These are phyloP conservation scores for Ceratocystis cacaofunesta DNA, from an alignment of 2,329 filamentous ascomycete species.

Conservation along the genomic window DNA sequence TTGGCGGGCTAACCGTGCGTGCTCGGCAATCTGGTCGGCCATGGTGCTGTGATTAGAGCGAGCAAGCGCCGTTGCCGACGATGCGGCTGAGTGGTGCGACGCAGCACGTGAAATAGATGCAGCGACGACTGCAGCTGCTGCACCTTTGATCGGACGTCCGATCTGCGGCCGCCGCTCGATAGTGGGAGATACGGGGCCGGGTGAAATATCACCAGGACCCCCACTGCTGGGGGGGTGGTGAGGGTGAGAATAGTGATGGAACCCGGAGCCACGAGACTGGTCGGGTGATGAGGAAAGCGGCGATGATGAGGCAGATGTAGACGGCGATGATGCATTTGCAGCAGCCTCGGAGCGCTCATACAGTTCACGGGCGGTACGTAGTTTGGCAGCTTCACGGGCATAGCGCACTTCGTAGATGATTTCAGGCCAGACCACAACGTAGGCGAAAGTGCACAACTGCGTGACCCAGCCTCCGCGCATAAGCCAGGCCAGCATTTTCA, in stretches of 20 bases:
- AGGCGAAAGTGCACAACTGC: conserved; percentile 80
- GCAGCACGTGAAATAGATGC: conserved; percentile 13
- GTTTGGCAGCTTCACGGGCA: conserved; percentile 50
- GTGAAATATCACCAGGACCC: conserved; percentile 3
- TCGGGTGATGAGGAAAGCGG: neutral
- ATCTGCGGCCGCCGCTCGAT: conserved; percentile 12
- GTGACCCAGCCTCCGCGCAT: conserved; percentile 88
- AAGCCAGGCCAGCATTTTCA: conserved; percentile 85
- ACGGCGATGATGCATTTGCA: conserved; percentile 19
- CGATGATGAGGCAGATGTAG: neutral
- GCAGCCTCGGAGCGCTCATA: conserved; percentile 9
- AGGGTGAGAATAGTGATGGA: neutral
- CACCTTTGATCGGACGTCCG: conserved; percentile 18
- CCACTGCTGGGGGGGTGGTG: conserved; percentile 12
- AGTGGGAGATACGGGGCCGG: conserved; percentile 7
- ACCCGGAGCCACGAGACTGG: neutral
- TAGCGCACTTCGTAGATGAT: conserved; percentile 69
- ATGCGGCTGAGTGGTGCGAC: conserved; percentile 8
- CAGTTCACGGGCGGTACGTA: conserved; percentile 24
- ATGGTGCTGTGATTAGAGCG: conserved; percentile 26
- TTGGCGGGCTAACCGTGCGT: conserved; percentile 45
- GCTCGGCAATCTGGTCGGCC: conserved; percentile 43
- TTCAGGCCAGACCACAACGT: conserved; percentile 69
- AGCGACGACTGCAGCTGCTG: conserved; percentile 17
- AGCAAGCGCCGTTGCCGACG: conserved; percentile 15